These are phyloP conservation scores for Sambucus nigra DNA, from an alignment of 129 eudicot genomes.

Conservation along the genomic window DNA sequence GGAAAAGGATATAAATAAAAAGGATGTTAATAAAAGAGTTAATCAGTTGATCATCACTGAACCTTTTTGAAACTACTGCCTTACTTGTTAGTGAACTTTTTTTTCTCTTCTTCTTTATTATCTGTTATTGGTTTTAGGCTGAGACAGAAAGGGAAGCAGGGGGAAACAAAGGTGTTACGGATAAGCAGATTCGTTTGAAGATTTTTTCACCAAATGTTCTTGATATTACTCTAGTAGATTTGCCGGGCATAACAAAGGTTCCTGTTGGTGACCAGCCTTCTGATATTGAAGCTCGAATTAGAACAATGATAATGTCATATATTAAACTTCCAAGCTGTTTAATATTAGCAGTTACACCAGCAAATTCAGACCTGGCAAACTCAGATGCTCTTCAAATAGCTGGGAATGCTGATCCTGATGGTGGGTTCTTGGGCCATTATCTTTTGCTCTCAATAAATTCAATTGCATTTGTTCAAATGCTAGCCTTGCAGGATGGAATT, in stretches of 20 bases:
- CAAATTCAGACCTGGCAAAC: slow-evolving; percentile 89
- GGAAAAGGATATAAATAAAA: not conserved
- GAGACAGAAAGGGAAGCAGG: slow-evolving; percentile 99
- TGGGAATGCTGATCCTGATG: slow-evolving; percentile 94
- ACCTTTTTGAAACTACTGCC: not conserved
- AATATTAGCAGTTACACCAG: slow-evolving; percentile 94
- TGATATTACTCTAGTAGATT: slow-evolving; percentile 91
- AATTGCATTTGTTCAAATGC: not conserved
- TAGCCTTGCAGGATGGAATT: not conserved
- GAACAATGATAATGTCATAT: slow-evolving; percentile 89
- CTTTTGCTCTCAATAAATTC: not conserved
- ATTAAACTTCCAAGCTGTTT: slow-evolving; percentile 76
- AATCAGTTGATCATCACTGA: not conserved
- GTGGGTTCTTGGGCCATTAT: slow-evolving; percentile 25
- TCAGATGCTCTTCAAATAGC: slow-evolving; percentile 98
- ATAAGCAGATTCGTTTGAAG: slow-evolving; percentile 90
- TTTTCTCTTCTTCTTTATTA: slow-evolving; percentile 5
- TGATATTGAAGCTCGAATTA: slow-evolving; percentile 87
- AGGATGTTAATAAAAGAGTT: not conserved
- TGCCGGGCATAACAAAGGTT: slow-evolving; percentile 91
- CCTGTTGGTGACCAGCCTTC: slow-evolving; percentile 99
- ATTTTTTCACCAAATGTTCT: slow-evolving; percentile 94
- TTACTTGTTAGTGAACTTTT: not conserved
- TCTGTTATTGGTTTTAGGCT: slow-evolving; percentile 30
- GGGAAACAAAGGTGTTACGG: slow-evolving; percentile 89